Evolutionary conservation across 805 yeast genomes (phyloP).

Genomic region (Candida oleophila): DNA sequence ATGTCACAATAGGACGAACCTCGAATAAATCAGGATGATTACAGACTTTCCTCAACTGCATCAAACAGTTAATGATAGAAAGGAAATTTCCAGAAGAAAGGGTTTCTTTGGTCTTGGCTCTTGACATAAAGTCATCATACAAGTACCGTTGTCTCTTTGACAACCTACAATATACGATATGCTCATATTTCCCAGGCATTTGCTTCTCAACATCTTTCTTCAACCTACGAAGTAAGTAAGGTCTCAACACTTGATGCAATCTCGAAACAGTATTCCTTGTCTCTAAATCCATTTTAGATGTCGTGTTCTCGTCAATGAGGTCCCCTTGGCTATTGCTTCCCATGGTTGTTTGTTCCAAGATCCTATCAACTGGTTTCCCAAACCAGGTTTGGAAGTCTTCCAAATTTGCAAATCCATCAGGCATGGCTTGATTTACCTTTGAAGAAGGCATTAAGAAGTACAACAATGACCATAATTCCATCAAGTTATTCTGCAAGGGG

Average conservation of each 20-base stretch:
- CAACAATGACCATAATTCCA: conserved; percentile 93
- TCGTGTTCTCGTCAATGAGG: conserved; percentile 35
- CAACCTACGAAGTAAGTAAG: conserved; percentile 84
- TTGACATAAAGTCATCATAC: conserved; percentile 95
- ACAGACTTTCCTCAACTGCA: conserved; percentile 96
- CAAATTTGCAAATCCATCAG: conserved; percentile 93
- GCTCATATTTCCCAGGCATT: conserved; percentile 98
- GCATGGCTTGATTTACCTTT: conserved; percentile 69
- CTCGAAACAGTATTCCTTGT: conserved; percentile 83
- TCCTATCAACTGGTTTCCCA: conserved; percentile 93
- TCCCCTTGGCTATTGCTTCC: conserved; percentile 39
- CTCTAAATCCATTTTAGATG: conserved; percentile 59
- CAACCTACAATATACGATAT: conserved; percentile 84
- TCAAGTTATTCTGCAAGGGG: conserved; percentile 90
- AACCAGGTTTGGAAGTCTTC: conserved; percentile 98
- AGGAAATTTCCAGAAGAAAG: conserved; percentile 91
- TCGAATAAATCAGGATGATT: conserved; percentile 96
- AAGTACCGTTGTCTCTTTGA: conserved; percentile 89
- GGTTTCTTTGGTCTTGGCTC: conserved; percentile 94
- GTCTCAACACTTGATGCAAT: conserved; percentile 90
- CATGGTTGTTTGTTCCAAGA: conserved; percentile 69
- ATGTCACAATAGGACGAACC: conserved; percentile 90
- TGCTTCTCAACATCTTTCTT: conserved; percentile 97
- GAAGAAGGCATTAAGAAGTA: conserved; percentile 96
- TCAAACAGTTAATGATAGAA: conserved; percentile 92